Evolutionary conservation across 495 filamentous ascomycete genomes (phyloP), one percentile per base, ranked within the genome.

Genomic region (Tuber umbilicatum): DNA sequence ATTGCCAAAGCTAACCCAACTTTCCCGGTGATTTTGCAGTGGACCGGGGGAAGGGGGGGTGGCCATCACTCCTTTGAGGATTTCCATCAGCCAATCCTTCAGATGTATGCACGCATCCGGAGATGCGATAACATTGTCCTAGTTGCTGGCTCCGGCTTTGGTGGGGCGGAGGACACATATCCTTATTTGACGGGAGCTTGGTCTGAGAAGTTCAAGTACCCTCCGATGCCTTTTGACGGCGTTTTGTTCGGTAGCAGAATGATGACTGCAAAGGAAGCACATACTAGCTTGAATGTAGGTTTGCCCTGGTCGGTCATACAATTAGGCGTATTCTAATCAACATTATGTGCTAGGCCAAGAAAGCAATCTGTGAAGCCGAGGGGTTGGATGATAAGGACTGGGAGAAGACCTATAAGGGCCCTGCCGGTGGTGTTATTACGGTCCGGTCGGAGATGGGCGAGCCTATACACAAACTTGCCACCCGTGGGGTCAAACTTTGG

Each of bases 371-470:
- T 40, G 93, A 97, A 78, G 95, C 94, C 17, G 88, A 90, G 74
- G 95, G 95, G 77, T 86, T 97, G 27, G 92, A 94, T 70, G 94
- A 99, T 81, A 84, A 85, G 76, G 89, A 97, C 73, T 99, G 95
- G 95, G 95, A 97, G 85, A 92, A 96, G 86, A 97, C 94, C 21
- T 98, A 97, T 87, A 94, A 95, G 83, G 91, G 92, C 5, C 85
- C 93, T 55, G 91, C 93, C 68, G 95, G 95, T 81, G 95, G 95
- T 81, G 91, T 99, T 41, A 93, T 99, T 80, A 97, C 95, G n/a
- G 94, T 99, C 60, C 87, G 92, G 73, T 99, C 95, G 7, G 95
- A 99, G 83, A 99, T 99, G 95, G 95, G 95, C 50, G 95, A 99
- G 86, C 95, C 95, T 16, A 99, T 99, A 76, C 95, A 99, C 86